Conservation (phyloP, 305 asterid genomes). For the Solanum hybrid region DNA sequence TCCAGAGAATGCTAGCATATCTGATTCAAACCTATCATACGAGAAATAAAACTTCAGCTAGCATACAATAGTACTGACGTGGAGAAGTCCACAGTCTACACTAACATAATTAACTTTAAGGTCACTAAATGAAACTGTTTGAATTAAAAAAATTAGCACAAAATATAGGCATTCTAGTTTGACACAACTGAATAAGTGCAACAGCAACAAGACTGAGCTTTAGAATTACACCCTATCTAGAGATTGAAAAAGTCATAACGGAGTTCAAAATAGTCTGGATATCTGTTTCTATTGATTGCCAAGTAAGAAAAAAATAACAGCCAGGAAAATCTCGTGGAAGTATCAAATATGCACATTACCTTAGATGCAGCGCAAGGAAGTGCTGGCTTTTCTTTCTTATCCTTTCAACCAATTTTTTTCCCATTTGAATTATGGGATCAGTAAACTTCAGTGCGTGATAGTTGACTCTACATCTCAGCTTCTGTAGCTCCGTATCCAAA, state of each 20-base stretch:
- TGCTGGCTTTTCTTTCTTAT: conserved; percentile 48
- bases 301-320: not conserved
- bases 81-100: not conserved
- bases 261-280: not conserved
- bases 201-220: not conserved
- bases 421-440: conserved; percentile 50
- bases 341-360: conserved; percentile 22
- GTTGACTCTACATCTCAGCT: conserved; percentile 65
- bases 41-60: not conserved
- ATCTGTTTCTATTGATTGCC: not conserved
- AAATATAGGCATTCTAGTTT: not conserved
- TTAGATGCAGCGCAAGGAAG: conserved; percentile 55
- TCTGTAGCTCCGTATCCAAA: conserved; percentile 45
- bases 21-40: conserved; percentile 50
- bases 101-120: not conserved
- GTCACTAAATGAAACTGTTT: not conserved
- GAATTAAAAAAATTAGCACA: not conserved
- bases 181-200: not conserved
- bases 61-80: not conserved
- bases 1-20: conserved; percentile 79
- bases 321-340: not conserved
- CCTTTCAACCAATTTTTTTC: conserved; percentile 39
- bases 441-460: conserved; percentile 57
- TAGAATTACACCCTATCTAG: not conserved
- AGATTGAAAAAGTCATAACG: not conserved